Percentiles rank a stretch among this genome's conserved stretches.
Conservation (phyloP, 768 basidiomycete species). For the Boletus subcaerulescens region DNA sequence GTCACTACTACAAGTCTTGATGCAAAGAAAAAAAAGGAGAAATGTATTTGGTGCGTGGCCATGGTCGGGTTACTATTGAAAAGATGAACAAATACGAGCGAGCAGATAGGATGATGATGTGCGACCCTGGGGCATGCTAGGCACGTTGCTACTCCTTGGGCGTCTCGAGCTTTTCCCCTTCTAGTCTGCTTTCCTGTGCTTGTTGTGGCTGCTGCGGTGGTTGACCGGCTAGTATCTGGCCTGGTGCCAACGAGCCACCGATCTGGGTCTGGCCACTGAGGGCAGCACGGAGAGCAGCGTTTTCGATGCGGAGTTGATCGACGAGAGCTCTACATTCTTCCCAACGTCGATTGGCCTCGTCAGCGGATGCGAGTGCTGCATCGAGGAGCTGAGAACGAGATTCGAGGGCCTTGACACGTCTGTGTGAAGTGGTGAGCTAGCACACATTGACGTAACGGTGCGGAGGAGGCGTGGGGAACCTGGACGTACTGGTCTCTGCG, state of each 20-base stretch:
- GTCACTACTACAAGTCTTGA: constrained; percentile 14
- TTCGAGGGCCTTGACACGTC: constrained; percentile 86
- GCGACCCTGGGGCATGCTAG: not conserved
- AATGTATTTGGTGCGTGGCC: constrained; percentile 12
- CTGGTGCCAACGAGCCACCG: constrained; percentile 27
- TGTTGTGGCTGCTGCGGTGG: constrained; percentile 19
- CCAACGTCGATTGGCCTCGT: constrained; percentile 87
- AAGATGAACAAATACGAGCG: constrained; percentile 3
- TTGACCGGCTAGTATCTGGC: constrained; percentile 25
- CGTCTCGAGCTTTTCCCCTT: constrained; percentile 29
- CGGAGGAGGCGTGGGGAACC: not conserved
- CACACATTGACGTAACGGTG: not conserved
- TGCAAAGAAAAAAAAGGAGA: not conserved
- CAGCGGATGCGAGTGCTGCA: constrained; percentile 80
- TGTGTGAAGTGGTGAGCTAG: constrained; percentile 31
- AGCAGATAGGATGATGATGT: not conserved
- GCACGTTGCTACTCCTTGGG: constrained; percentile 21
- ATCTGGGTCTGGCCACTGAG: constrained; percentile 45
- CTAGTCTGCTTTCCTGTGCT: constrained; percentile 22
- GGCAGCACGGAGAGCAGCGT: constrained; percentile 70
- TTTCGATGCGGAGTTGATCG: constrained; percentile 85
- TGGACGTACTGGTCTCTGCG: constrained; percentile 77
- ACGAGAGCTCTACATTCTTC: constrained; percentile 87
- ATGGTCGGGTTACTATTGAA: constrained; percentile 1
- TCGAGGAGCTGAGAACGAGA: constrained; percentile 83